A percentile compares a stretch with the other conserved stretches of the same genome.
Conservation (phyloP, 805 yeast genomes). For the Teunomyces tritomae region DNA sequence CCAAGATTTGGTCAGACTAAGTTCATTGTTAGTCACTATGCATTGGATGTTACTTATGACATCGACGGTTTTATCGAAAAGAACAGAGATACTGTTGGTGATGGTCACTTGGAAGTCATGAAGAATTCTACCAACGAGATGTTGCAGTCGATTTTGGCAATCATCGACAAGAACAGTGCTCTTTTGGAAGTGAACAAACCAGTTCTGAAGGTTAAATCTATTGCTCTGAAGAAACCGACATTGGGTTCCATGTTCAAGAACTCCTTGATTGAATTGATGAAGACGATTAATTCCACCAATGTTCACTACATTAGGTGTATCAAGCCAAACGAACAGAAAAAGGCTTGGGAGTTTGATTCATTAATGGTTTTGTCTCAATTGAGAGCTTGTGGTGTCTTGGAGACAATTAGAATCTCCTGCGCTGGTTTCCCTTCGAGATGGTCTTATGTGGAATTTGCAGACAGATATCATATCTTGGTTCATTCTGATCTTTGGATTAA, state of each 20-base stretch:
- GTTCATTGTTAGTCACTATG: conserved; percentile 89
- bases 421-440: conserved; percentile 98
- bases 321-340: conserved; percentile 91
- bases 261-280: conserved; percentile 90
- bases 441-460: conserved; percentile 90
- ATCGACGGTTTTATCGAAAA: conserved; percentile 94
- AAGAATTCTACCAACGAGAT: conserved; percentile 65
- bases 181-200: conserved; percentile 37
- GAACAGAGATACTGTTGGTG: conserved; percentile 96
- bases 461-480: conserved; percentile 80
- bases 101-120: conserved; percentile 87
- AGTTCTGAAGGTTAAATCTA: conserved; percentile 25
- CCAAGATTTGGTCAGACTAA: conserved; percentile 93
- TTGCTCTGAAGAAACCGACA: conserved; percentile 77
- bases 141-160: conserved; percentile 60
- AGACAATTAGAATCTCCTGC: conserved; percentile 93
- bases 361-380: conserved; percentile 92
- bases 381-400: conserved; percentile 98
- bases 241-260: conserved; percentile 91
- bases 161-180: conserved; percentile 58
- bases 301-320: conserved; percentile 97
- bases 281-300: conserved; percentile 88
- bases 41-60: conserved; percentile 89
- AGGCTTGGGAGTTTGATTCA: conserved; percentile 94
- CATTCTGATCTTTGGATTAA: conserved; percentile 67